phyloP scores from a whole-genome alignment of 2,329 filamentous ascomycete genomes.

The Thermomyces lanuginosus region DNA sequence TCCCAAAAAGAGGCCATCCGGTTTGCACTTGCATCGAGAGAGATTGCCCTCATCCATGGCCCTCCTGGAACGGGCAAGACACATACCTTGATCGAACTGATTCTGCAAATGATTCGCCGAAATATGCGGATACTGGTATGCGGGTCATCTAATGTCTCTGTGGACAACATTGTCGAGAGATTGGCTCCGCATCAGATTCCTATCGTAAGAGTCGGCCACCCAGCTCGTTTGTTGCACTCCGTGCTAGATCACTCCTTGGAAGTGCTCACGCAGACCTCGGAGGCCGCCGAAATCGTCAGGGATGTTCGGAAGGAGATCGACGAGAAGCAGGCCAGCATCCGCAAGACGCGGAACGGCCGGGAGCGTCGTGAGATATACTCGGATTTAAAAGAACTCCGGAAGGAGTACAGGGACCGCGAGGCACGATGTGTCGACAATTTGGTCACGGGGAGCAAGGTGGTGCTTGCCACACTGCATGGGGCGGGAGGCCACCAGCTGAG shows the following conservation, averaged over 20 bases:
- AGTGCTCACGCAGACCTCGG: conserved; percentile 74
- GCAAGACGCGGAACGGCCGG: conserved; percentile 65
- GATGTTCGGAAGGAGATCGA: conserved; percentile 91
- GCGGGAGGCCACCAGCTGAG: conserved; percentile 72
- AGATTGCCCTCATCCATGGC: conserved; percentile 82
- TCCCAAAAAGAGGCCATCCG: conserved; percentile 48
- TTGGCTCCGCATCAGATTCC: conserved; percentile 70
- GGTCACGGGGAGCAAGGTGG: conserved; percentile 63
- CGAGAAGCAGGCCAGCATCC: conserved; percentile 69
- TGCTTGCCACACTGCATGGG: conserved; percentile 83
- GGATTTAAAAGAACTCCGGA: conserved; percentile 69
- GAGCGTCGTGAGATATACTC: conserved; percentile 69
- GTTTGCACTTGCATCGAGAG: conserved; percentile 69
- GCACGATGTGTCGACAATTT: conserved; percentile 62
- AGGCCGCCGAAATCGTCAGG: conserved; percentile 73
- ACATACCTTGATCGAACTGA: conserved; percentile 86
- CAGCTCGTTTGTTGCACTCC: conserved; percentile 72
- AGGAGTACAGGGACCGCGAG: conserved; percentile 78
- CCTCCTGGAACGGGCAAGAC: conserved; percentile 95
- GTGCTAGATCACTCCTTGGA: conserved; percentile 84
- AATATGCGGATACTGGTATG: conserved; percentile 73
- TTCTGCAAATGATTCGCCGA: conserved; percentile 68
- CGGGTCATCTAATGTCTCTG: conserved; percentile 88
- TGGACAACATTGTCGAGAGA: conserved; percentile 95
- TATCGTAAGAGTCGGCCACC: conserved; percentile 81